A percentile compares a stretch with the other conserved stretches of the same genome.
These are phyloP conservation scores for Dryas octopetala DNA, from an alignment of 306 rosid genomes.

Conservation along the genomic window DNA sequence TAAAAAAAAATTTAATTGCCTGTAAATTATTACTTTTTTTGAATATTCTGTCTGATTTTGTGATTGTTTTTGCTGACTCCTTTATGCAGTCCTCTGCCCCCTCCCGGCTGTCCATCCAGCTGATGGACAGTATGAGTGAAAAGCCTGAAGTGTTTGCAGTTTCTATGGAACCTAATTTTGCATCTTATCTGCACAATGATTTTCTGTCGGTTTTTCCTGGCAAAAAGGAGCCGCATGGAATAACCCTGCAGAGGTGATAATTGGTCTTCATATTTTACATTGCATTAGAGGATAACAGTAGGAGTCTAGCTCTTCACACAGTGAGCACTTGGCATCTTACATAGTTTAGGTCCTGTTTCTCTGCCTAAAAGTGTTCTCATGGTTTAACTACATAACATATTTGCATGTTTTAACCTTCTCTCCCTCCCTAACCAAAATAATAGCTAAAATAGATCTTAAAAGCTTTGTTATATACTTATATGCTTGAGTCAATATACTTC, in stretches of 20 bases:
- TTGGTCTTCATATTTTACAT: constrained; percentile 16
- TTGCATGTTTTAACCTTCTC: neutral
- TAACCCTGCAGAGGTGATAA: constrained; percentile 63
- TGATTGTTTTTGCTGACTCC: constrained; percentile 2
- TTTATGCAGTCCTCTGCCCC: constrained; percentile 64
- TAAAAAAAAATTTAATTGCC: neutral
- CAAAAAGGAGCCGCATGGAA: constrained; percentile 67
- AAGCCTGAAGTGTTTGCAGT: constrained; percentile 89
- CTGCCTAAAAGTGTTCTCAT: neutral
- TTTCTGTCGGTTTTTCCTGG: constrained; percentile 61
- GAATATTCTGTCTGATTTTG: neutral
- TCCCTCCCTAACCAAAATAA: neutral
- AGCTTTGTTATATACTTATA: neutral
- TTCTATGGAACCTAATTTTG: constrained; percentile 86
- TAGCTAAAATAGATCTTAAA: neutral
- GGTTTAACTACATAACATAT: neutral
- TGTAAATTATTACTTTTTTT: neutral
- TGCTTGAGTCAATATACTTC: neutral
- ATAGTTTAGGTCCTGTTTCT: neutral
- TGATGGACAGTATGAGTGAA: constrained; percentile 84
- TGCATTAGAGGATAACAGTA: constrained; percentile 2
- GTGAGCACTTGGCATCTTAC: neutral
- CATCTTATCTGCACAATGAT: constrained; percentile 79
- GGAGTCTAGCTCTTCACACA: neutral
- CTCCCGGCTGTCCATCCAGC: constrained; percentile 63